Conservation (phyloP, 140 eudicot genomes). For the Oenanthe javanica region DNA sequence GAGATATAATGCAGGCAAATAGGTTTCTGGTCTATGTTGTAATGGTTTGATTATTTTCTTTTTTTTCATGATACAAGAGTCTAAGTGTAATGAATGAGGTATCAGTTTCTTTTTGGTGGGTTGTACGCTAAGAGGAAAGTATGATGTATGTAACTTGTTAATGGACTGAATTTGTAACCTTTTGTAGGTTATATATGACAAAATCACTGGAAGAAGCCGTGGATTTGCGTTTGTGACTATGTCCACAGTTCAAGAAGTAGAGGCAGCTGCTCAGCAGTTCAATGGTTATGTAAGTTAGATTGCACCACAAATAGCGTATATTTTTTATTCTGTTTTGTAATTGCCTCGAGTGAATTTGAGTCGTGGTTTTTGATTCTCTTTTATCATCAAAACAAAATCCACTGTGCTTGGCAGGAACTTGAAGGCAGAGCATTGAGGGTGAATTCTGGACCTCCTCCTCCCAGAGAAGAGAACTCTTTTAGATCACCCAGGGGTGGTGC, state of each 20-base stretch:
- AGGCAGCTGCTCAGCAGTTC: conserved; percentile 54
- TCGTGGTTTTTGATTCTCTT: not conserved
- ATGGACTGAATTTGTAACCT: conserved; percentile 7
- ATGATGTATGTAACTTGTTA: conserved; percentile 4
- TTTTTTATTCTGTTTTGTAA: not conserved
- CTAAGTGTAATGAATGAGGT: not conserved
- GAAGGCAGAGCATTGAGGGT: conserved; percentile 66
- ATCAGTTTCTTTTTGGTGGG: not conserved
- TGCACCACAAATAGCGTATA: not conserved
- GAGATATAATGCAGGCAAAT: not conserved
- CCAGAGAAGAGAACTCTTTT: conserved; percentile 31
- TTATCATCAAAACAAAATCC: not conserved
- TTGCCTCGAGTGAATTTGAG: not conserved
- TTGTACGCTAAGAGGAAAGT: not conserved
- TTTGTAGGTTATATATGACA: conserved; percentile 77
- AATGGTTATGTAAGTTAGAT: conserved; percentile 63
- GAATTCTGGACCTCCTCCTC: conserved; percentile 71
- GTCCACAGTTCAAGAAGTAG: conserved; percentile 61
- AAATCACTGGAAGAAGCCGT: conserved; percentile 61
- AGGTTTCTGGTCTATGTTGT: not conserved
- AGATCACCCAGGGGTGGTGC: conserved; percentile 29
- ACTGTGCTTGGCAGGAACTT: conserved; percentile 46
- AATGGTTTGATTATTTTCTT: not conserved
- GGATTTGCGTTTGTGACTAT: conserved; percentile 80
- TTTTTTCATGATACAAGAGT: not conserved